Evolutionary conservation across 371 early-diverging fungal species (phyloP).

Genomic region (Saksenaea oblongispora): DNA sequence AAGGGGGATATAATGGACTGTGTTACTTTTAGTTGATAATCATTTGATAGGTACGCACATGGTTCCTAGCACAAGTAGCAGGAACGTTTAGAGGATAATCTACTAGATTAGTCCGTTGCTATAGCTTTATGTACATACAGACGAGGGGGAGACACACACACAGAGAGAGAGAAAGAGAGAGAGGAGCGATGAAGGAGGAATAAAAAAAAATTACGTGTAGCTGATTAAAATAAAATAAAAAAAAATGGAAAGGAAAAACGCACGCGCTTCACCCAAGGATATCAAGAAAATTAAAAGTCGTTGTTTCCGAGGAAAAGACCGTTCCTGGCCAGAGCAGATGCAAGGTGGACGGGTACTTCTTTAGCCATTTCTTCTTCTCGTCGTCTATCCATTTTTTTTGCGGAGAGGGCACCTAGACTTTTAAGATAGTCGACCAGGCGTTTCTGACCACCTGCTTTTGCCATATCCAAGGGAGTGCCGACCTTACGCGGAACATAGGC

Average conservation of each 20-base stretch:
- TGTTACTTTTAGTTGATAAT: no score
- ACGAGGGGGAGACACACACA: not conserved
- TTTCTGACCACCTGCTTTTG: constrained; percentile 41
- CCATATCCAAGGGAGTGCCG: constrained; percentile 39
- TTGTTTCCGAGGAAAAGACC: constrained; percentile 30
- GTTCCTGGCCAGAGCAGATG: constrained; percentile 30
- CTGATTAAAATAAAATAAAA: not conserved
- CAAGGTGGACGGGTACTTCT: constrained; percentile 31
- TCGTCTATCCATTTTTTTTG: constrained; percentile 46
- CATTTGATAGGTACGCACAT: no score
- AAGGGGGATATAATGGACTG: no score
- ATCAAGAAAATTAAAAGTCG: constrained; percentile 7
- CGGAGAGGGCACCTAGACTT: constrained; percentile 28
- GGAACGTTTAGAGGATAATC: no score
- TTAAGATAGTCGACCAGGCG: constrained; percentile 42
- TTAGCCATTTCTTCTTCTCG: constrained; percentile 32
- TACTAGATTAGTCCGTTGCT: not conserved
- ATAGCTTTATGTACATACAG: constrained; percentile 1
- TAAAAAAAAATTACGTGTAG: not conserved
- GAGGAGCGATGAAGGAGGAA: not conserved
- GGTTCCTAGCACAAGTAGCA: no score
- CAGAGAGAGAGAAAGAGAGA: not conserved
- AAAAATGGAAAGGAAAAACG: not conserved
- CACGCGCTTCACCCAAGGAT: not conserved
- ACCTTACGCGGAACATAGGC: constrained; percentile 34